Evolutionary conservation across 2,329 filamentous ascomycete species (phyloP).

Genomic region (Cercospora citrullina): DNA sequence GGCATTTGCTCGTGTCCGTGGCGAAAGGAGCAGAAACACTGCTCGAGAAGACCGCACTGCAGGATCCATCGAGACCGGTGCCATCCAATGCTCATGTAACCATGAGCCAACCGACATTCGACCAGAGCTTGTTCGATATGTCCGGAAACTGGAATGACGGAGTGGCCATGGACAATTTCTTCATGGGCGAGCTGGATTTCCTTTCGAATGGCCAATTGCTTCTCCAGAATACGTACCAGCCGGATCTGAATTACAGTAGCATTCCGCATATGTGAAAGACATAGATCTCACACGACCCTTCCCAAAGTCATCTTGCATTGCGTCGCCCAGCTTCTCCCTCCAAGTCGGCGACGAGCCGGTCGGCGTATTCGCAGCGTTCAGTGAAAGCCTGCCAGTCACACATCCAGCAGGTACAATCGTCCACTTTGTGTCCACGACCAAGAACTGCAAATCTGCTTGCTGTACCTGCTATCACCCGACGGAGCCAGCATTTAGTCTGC

Average conservation of each 20-base stretch:
- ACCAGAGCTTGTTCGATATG: slow-evolving; percentile 34
- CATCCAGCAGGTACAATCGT: slow-evolving; percentile 4
- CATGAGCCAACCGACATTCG: slow-evolving; percentile 34
- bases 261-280: slow-evolving; percentile 23
- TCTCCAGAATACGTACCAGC: slow-evolving; percentile 30
- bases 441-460: neutral
- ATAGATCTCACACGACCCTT: neutral
- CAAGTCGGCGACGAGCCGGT: neutral
- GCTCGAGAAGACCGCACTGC: slow-evolving; percentile 28
- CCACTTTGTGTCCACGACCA: neutral
- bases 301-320: neutral
- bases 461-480: neutral
- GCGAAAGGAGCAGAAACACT: slow-evolving; percentile 32
- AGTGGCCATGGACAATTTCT: slow-evolving; percentile 33
- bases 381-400: slow-evolving; percentile 6
- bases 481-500: neutral
- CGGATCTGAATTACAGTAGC: slow-evolving; percentile 29
- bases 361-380: neutral
- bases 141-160: slow-evolving; percentile 29
- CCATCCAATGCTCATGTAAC: slow-evolving; percentile 34
- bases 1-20: slow-evolving; percentile 35
- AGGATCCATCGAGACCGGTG: slow-evolving; percentile 23
- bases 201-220: slow-evolving; percentile 30
- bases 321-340: neutral
- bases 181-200: slow-evolving; percentile 38